Evolutionary conservation across 208 protist species (phyloP).

Genomic region (Acanthamoeba lenticulata): DNA sequence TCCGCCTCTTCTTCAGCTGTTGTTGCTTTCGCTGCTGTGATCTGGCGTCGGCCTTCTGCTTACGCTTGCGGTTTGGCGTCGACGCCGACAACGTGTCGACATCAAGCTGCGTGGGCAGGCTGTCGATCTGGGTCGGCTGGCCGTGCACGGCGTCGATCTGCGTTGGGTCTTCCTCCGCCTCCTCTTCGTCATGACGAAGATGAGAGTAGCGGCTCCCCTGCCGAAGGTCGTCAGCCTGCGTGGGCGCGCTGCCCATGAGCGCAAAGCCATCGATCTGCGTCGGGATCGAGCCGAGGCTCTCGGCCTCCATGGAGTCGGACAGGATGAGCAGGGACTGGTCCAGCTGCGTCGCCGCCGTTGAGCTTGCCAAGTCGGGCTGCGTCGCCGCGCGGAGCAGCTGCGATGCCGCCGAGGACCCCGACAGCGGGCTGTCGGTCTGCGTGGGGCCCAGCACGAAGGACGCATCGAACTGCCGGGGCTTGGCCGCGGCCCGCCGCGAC

Average conservation of each 20-base stretch:
- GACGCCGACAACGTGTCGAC: background rate
- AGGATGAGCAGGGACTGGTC: background rate
- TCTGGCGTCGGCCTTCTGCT: background rate
- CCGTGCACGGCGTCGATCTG: background rate
- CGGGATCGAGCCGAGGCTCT: background rate
- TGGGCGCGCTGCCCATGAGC: background rate
- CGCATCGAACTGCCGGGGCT: background rate
- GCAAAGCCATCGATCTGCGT: background rate
- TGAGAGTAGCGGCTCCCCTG: background rate
- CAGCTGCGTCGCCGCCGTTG: background rate
- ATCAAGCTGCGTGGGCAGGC: background rate
- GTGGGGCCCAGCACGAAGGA: background rate
- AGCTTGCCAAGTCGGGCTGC: background rate
- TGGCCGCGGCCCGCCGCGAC: background rate
- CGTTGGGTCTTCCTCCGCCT: background rate
- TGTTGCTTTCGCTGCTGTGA: background rate
- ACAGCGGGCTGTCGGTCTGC: background rate
- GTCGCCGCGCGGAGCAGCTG: background rate
- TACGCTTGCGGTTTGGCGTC: background rate
- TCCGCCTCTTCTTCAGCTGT: background rate
- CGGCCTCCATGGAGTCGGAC: background rate
- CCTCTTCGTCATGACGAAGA: background rate
- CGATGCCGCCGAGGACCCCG: background rate
- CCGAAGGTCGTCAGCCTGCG: background rate
- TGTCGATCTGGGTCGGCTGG: constrained; percentile 1